Evolutionary conservation across 73 alveolate species (phyloP).

Genomic region (Strombidium stylifer): DNA sequence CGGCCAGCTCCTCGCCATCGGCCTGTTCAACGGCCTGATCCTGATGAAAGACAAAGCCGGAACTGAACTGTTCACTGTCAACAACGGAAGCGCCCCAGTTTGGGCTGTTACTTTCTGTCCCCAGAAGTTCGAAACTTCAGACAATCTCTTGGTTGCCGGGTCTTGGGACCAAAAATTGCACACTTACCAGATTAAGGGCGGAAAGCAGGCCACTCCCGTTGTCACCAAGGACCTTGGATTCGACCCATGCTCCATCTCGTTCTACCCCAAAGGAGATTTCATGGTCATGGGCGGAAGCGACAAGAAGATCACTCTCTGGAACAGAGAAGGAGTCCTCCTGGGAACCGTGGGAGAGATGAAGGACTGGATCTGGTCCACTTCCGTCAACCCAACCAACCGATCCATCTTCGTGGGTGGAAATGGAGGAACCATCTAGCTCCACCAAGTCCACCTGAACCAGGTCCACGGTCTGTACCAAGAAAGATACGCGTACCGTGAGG

Average conservation of each 20-base stretch:
- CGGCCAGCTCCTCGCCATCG: slow-evolving; percentile 71
- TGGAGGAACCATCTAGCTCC: slow-evolving; percentile 48
- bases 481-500: slow-evolving; percentile 87
- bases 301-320: slow-evolving; percentile 74
- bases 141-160: slow-evolving; percentile 76
- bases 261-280: slow-evolving; percentile 66
- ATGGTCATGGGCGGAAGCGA: slow-evolving; percentile 73
- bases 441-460: slow-evolving; percentile 62
- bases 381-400: slow-evolving; percentile 49
- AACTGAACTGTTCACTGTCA: slow-evolving; percentile 43
- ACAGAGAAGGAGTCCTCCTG: slow-evolving; percentile 68
- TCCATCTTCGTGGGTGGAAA: slow-evolving; percentile 50
- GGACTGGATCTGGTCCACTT: slow-evolving; percentile 72
- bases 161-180: slow-evolving; percentile 86
- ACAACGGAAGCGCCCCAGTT: slow-evolving; percentile 59
- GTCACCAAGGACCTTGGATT: slow-evolving; percentile 66
- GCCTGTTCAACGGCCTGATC: slow-evolving; percentile 58
- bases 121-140: slow-evolving; percentile 47
- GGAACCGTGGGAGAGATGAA: slow-evolving; percentile 69
- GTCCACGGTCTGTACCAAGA: slow-evolving; percentile 88
- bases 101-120: slow-evolving; percentile 79
- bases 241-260: slow-evolving; percentile 72
- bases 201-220: slow-evolving; percentile 56
- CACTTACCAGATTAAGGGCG: slow-evolving; percentile 51
- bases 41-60: slow-evolving; percentile 64